Percentiles rank a stretch among this genome's conserved stretches.
Evolutionary conservation across 495 filamentous ascomycete species (phyloP).

Genomic region (Aspergillus leporis): DNA sequence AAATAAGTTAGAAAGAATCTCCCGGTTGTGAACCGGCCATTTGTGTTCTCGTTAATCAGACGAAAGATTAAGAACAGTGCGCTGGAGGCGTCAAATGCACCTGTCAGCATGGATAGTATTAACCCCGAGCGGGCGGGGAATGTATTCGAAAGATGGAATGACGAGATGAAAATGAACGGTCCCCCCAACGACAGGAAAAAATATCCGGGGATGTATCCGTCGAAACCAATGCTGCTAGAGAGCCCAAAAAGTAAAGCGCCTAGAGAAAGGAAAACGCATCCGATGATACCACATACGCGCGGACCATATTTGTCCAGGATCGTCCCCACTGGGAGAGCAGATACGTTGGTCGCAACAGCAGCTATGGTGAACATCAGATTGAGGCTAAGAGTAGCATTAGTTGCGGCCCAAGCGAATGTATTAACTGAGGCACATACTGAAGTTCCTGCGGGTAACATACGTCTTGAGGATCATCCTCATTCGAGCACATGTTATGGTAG

Average conservation of each 20-base stretch:
- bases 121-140: constrained; percentile 84
- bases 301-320: constrained; percentile 85
- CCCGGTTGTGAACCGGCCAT: constrained; percentile 60
- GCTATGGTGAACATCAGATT: constrained; percentile 95
- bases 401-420: background rate
- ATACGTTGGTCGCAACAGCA: constrained; percentile 82
- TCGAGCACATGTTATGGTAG: constrained; percentile 64
- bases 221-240: constrained; percentile 60
- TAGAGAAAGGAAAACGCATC: constrained; percentile 64
- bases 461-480: constrained; percentile 56
- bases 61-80: constrained; percentile 88
- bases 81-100: constrained; percentile 86
- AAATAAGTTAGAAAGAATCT: constrained; percentile 80
- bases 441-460: constrained; percentile 79
- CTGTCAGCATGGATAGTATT: constrained; percentile 81
- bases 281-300: constrained; percentile 71
- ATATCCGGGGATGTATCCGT: constrained; percentile 78
- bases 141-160: constrained; percentile 90
- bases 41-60: constrained; percentile 65
- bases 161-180: constrained; percentile 87
- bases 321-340: constrained; percentile 80
- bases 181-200: constrained; percentile 81
- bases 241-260: constrained; percentile 73
- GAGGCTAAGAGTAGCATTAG: constrained; percentile 39
- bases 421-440: constrained; percentile 40